Conservation (phyloP, 78 protist genomes). For the Protostelium mycophagum region DNA sequence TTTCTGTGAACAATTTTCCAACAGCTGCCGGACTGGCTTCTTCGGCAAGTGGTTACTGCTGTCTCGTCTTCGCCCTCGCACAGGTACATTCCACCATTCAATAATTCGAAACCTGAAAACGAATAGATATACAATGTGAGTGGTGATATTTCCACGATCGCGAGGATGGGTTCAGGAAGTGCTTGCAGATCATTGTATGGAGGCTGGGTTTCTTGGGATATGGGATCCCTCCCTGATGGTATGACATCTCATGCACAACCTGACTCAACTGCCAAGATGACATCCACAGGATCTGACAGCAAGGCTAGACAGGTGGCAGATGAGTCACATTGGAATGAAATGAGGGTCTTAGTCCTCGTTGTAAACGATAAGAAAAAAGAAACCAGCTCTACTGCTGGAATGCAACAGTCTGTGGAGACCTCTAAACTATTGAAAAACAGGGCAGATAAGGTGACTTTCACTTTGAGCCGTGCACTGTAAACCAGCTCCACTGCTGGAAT, state of each 20-base stretch:
- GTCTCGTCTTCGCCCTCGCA: constrained; percentile 72
- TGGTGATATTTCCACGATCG: constrained; percentile 67
- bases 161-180: constrained; percentile 94
- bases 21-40: constrained; percentile 99
- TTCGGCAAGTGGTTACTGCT: constrained; percentile 94
- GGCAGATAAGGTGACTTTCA: background rate
- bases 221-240: constrained; percentile 80
- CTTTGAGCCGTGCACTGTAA: too few species aligned
- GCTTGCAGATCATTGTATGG: constrained; percentile 95
- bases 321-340: constrained; percentile 90
- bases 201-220: constrained; percentile 96
- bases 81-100: constrained; percentile 10
- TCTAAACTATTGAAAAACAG: constrained; percentile 44
- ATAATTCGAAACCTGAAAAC: background rate
- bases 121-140: constrained; percentile 14
- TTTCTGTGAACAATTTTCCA: constrained; percentile 94
- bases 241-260: too few species aligned
- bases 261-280: too few species aligned
- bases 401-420: constrained; percentile 86
- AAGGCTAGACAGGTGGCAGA: constrained; percentile 45
- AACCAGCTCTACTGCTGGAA: constrained; percentile 88
- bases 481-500: constrained; percentile 94
- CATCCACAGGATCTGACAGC: too few species aligned
- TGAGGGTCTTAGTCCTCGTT: constrained; percentile 82
- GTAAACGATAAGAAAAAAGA: constrained; percentile 87